Evolutionary conservation across 495 filamentous ascomycete species (phyloP), one percentile per base, ranked within the genome.

Genomic region (Jackrogersella minutella): DNA sequence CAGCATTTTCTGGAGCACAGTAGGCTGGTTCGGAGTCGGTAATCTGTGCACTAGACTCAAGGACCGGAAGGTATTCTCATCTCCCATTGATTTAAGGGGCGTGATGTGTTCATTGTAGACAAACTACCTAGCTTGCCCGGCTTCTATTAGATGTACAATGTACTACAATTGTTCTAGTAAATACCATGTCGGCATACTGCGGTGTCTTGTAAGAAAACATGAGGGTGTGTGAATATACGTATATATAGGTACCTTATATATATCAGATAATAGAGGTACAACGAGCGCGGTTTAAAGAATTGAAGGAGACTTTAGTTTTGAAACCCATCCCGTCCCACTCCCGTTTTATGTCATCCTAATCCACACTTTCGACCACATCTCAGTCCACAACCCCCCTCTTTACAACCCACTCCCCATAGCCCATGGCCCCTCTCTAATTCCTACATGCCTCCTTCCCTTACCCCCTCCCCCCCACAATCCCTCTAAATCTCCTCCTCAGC

Each of bases 81-180:
- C 66, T 69, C 66, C 47, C 13, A 64, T 65, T 65, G 57, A 69
- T 64, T 34, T 22, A 44, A 44, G 41, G 50, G 55, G 43, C 41
- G 30, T 10, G 40, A 4, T 61, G 58, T 64, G 62, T 52, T 56
- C 61, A 17, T 52, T 51, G 44, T 60, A 55, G 54, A 64, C 47
- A 5, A n/a, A 52, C 13, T 10, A 36, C 13, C 21, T 36, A 2
- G 2, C 31, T 5, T 41, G 14, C 30, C 22, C n/a, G n/a, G n/a
- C n/a, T n/a, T n/a, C n/a, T n/a, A n/a, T n/a, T n/a, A n/a, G n/a
- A n/a, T 22, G 5, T 52, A 21, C 26, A 14, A 17, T 34, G 22
- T 52, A 33, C 36, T 11, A 28, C 8, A 22, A 21, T 22, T 16
- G 17, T 34, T 30, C 49, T 52, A 6, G 13, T 16, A 16, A 24